phyloP scores from a whole-genome alignment of 495 filamentous ascomycete genomes.

The Daldinia concentrica region DNA sequence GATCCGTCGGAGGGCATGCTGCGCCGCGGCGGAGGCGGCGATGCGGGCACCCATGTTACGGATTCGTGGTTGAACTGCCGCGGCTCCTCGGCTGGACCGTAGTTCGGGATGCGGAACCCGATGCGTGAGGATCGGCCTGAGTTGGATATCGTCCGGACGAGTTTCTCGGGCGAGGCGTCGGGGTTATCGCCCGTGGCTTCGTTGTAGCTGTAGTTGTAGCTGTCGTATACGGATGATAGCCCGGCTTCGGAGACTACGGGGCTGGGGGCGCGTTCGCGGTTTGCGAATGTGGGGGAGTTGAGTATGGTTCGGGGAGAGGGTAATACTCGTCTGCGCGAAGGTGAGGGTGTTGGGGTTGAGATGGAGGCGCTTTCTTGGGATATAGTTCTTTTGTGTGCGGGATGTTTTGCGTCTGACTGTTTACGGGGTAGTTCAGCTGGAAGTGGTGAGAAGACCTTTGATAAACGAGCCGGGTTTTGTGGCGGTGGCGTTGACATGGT shows the following conservation, averaged over 20 bases:
- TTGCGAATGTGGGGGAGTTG: conserved; percentile 25
- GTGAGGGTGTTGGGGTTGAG: conserved; percentile 38
- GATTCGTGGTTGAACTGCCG: background rate
- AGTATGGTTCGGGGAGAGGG: conserved; percentile 34
- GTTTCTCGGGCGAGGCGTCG: background rate
- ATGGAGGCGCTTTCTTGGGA: background rate
- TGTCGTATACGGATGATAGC: conserved; percentile 46
- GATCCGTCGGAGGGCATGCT: conserved; percentile 38
- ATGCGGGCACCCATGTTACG: background rate
- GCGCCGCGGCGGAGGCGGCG: conserved; percentile 15
- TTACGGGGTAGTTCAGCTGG: conserved; percentile 15
- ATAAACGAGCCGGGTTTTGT: conserved; percentile 36
- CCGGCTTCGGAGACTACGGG: conserved; percentile 42
- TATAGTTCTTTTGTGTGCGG: background rate
- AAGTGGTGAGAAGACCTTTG: conserved; percentile 39
- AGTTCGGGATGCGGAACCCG: conserved; percentile 19
- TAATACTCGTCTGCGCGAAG: conserved; percentile 15
- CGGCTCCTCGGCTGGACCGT: background rate
- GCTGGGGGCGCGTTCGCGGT: conserved; percentile 29
- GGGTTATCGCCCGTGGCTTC: background rate
- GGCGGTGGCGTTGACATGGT: conserved; percentile 20
- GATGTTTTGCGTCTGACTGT: background rate
- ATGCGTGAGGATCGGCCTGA: conserved; percentile 14
- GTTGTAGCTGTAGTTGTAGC: conserved; percentile 39
- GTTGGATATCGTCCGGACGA: background rate